These are phyloP conservation scores for Fraxinus dipetala DNA, from an alignment of 305 asterid species.

Conservation along the genomic window DNA sequence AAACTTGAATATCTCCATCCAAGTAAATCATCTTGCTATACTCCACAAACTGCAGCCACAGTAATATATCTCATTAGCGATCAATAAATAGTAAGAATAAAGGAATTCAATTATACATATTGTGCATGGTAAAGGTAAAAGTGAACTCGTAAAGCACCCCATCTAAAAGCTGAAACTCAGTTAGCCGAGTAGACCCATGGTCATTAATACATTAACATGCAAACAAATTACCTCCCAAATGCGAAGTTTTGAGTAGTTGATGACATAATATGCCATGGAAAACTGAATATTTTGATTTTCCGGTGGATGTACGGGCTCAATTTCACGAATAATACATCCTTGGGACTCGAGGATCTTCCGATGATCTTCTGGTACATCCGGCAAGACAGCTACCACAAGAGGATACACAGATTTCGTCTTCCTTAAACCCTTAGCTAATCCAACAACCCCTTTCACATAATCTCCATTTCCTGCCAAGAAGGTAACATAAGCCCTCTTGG, in stretches of 20 bases:
- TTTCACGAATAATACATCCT: slow-evolving; percentile 26
- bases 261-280: slow-evolving; percentile 29
- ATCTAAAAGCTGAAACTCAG: not conserved
- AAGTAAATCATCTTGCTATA: slow-evolving; percentile 33
- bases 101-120: not conserved
- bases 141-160: not conserved
- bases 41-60: slow-evolving; percentile 28
- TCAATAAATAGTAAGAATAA: not conserved
- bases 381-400: slow-evolving; percentile 29
- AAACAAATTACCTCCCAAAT: slow-evolving; percentile 27
- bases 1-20: slow-evolving; percentile 34
- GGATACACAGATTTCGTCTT: slow-evolving; percentile 26
- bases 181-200: not conserved
- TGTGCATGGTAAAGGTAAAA: not conserved
- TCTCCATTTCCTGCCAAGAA: slow-evolving; percentile 33
- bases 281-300: slow-evolving; percentile 14
- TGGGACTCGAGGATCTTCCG: slow-evolving; percentile 16
- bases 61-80: not conserved
- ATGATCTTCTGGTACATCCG: slow-evolving; percentile 31
- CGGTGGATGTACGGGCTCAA: slow-evolving; percentile 26
- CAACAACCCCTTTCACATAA: slow-evolving; percentile 36
- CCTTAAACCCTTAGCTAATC: slow-evolving; percentile 30
- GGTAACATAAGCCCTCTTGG: slow-evolving; percentile 26
- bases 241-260: slow-evolving; percentile 33
- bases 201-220: not conserved